Base-by-base conservation (phyloP, 306 rosid species). In the Clitoria ternatea region DNA sequence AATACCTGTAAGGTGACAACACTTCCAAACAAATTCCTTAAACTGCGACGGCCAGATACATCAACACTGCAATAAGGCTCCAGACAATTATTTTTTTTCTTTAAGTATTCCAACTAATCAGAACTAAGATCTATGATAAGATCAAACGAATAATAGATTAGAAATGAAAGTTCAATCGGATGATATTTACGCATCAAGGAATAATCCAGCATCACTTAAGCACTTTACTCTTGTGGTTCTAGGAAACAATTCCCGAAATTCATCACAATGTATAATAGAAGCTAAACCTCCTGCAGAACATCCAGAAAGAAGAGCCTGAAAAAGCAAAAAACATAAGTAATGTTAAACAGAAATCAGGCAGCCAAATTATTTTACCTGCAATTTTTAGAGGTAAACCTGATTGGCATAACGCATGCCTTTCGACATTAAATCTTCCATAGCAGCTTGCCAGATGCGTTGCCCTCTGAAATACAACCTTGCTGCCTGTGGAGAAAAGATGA, bases 201-300 rank as follows among this genome's bases (percentile, higher is more conserved):
- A 90, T 47, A 90, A 60, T 59, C 97, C 97, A 33, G 87, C 97
- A 84, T 90, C 97, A 68, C 95, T 88, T 22, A 90, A 77, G 79
- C 97, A 90, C 85, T 90, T 90, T 33, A 86, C 95, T 77, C 69
- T 84, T 54, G 92, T 72, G 45, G 84, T 79, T 67, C 77, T 24
- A 0, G 88, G 88, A 77, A 88, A 88, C 72, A 84, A 71, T 78
- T 70, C 87, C 32, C 77, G 69, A 66, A 90, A 90, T 74, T 85
- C 97, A 77, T 90, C 95, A 74, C 97, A 88, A 62, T 90, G 95
- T 22, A 90, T 77, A 64, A 90, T 88, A 29, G 97, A 64, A 22
- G 97, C 89, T 56, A 90, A 87, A 35, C 97, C 94, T 70, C 97
- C 97, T 30, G 97, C 97, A 24, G 91, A 90, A 77, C 97, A 90